A percentile compares a stretch with the other conserved stretches of the same genome.
Evolutionary conservation across 2,329 filamentous ascomycete species (phyloP).

Genomic region (Pseudophaeomoniella oleicola): DNA sequence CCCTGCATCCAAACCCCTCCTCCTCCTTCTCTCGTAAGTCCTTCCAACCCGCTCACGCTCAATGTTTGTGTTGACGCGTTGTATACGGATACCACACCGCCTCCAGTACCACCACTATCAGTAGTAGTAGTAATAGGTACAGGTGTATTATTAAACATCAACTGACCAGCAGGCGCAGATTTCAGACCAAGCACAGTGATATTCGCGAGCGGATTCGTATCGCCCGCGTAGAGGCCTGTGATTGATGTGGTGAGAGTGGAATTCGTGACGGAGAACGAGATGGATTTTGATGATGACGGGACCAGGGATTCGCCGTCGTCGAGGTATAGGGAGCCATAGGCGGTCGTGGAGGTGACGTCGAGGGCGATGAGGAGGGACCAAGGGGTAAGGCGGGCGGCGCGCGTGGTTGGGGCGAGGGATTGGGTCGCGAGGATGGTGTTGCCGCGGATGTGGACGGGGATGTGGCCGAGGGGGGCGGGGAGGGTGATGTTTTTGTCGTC

Average conservation of each 20-base stretch:
- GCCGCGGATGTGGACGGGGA: slow-evolving; percentile 57
- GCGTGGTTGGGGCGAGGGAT: slow-evolving; percentile 52
- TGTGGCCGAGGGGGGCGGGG: slow-evolving; percentile 48
- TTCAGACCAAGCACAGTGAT: slow-evolving; percentile 48
- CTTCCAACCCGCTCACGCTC: too few relatives aligned
- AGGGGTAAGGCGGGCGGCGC: slow-evolving; percentile 44
- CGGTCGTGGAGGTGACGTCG: slow-evolving; percentile 32
- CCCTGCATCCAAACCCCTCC: neutral
- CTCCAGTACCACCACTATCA: too few relatives aligned
- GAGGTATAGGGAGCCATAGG: slow-evolving; percentile 51
- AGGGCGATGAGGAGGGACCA: slow-evolving; percentile 56
- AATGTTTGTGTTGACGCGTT: too few relatives aligned
- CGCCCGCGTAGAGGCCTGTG: slow-evolving; percentile 38
- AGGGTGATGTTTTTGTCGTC: slow-evolving; percentile 47
- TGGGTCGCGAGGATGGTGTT: slow-evolving; percentile 54
- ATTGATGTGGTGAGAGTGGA: slow-evolving; percentile 31
- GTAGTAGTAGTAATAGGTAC: too few relatives aligned
- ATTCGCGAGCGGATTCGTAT: slow-evolving; percentile 44
- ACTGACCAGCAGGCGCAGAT: slow-evolving; percentile 26
- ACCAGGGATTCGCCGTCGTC: slow-evolving; percentile 59
- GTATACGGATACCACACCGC: too few relatives aligned
- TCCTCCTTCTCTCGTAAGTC: neutral
- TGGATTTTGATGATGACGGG: slow-evolving; percentile 39
- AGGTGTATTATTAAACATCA: too few relatives aligned
- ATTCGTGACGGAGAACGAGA: slow-evolving; percentile 32